A percentile compares a stretch with the other conserved stretches of the same genome.
phyloP scores from a whole-genome alignment of 2,329 filamentous ascomycete genomes.

The Neodidymelliopsis sp. region DNA sequence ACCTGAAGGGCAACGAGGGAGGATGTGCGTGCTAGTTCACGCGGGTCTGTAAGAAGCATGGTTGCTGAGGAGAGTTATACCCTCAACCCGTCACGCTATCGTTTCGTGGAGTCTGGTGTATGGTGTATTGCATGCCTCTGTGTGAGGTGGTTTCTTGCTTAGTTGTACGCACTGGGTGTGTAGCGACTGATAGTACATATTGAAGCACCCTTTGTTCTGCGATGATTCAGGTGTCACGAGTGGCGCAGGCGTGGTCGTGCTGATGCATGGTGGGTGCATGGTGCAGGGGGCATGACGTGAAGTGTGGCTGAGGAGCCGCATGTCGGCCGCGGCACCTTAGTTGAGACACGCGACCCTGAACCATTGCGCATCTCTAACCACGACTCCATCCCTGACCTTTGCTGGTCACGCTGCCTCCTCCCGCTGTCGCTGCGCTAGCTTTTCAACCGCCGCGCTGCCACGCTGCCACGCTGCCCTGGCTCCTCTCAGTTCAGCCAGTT shows the following conservation, averaged over 20 bases:
- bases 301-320: constrained; percentile 25
- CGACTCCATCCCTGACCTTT: constrained; percentile 3
- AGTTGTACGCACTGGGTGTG: constrained; percentile 19
- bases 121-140: constrained; percentile 27
- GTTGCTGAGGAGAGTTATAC: constrained; percentile 12
- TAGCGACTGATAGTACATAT: constrained; percentile 20
- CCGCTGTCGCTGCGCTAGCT: constrained; percentile 14
- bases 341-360: constrained; percentile 21
- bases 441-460: too few species aligned
- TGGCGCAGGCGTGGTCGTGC: constrained; percentile 7
- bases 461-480: constrained; percentile 10
- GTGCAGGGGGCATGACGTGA: constrained; percentile 31
- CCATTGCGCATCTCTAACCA: constrained; percentile 14
- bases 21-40: constrained; percentile 81
- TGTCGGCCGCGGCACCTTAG: constrained; percentile 11
- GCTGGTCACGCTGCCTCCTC: constrained; percentile 11
- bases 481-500: constrained; percentile 15
- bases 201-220: constrained; percentile 10
- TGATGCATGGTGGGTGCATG: too few species aligned
- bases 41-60: constrained; percentile 13
- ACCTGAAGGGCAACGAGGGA: constrained; percentile 91
- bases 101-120: constrained; percentile 38
- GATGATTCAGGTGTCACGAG: background rate
- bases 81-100: constrained; percentile 8
- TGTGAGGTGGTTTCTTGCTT: constrained; percentile 21